Evolutionary conservation across 2,329 filamentous ascomycete species (phyloP), one percentile per base, ranked within the genome.

Genomic region (Ophiocordyceps camponoti-rufipedis): DNA sequence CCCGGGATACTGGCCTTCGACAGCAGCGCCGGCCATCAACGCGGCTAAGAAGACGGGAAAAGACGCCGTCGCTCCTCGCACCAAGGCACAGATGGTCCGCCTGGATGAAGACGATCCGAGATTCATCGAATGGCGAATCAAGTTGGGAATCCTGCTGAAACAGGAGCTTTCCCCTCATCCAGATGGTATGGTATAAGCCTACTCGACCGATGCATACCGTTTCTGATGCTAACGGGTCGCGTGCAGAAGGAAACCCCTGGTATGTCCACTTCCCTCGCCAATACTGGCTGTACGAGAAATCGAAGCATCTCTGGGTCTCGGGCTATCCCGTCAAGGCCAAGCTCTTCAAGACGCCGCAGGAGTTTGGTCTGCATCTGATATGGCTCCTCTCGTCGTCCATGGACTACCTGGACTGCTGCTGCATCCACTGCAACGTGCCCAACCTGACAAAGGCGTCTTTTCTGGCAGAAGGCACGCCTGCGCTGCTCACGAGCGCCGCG

Each of bases 321-420:
- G 68, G 68, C 9, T 69, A 70, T 47, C 68, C 68, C 5, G 57
- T 64, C 49, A 69, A 70, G 48, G 53, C 60, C 32, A 71, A 68
- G 53, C 57, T 69, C 5, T 74, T 67, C 53, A 71, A 69, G 54
- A 70, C 66, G 41, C 70, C 71, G 0, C 68, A 71, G 47, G 71
- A 74, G 49, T 72, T 74, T 48, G 68, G 65, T 5, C 58, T 70
- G 9, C 71, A 74, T 49, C 50, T 71, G 23, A 59, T 74, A 43
- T 74, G 70, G 70, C 63, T 74, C 2, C 57, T 69, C 8, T 70
- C 69, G 29, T 53, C 57, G 14, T 72, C 70, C 13, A 60, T 56
- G 48, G 66, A 70, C 51, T 67, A 69, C 42, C 61, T 53, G 41
- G 67, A 72, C 49, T 74, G 71, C 54, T 70, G 67, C 44, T 74